phyloP scores from a whole-genome alignment of 768 basidiomycete genomes.

The Suillus fuscotomentosus region DNA sequence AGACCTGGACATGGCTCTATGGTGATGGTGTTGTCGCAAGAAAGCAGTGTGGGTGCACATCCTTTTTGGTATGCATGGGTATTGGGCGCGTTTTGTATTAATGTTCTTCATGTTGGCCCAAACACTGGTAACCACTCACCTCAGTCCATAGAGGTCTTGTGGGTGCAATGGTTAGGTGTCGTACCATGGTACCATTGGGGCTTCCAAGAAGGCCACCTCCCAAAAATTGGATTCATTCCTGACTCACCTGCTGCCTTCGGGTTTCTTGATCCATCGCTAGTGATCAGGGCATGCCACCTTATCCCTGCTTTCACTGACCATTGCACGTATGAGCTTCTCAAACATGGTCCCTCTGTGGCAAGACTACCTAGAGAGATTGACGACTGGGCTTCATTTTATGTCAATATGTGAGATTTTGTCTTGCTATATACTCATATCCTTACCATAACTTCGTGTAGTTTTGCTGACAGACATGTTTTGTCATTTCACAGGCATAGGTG shows the following conservation, averaged over 20 bases:
- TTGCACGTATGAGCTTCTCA: background rate
- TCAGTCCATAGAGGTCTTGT: background rate
- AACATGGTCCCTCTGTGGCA: background rate
- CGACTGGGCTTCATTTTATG: background rate
- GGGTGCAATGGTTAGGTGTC: background rate
- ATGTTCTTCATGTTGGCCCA: background rate
- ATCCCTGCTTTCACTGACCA: background rate
- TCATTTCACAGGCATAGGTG: background rate
- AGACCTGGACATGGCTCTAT: background rate
- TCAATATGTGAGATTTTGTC: background rate
- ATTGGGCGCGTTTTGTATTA: background rate
- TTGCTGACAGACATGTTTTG: conserved; percentile 12
- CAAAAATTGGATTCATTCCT: background rate
- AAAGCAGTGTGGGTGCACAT: background rate
- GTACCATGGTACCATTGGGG: background rate
- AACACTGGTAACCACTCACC: background rate
- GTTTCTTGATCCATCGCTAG: background rate
- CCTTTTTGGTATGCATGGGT: background rate
- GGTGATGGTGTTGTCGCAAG: background rate
- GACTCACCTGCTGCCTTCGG: background rate
- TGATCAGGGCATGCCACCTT: background rate
- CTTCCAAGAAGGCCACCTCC: background rate
- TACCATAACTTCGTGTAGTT: background rate
- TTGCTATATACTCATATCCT: background rate
- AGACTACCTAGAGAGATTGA: background rate